Base-by-base conservation (phyloP, 202 grass and related monocot species). In the Digitaria exilis region DNA sequence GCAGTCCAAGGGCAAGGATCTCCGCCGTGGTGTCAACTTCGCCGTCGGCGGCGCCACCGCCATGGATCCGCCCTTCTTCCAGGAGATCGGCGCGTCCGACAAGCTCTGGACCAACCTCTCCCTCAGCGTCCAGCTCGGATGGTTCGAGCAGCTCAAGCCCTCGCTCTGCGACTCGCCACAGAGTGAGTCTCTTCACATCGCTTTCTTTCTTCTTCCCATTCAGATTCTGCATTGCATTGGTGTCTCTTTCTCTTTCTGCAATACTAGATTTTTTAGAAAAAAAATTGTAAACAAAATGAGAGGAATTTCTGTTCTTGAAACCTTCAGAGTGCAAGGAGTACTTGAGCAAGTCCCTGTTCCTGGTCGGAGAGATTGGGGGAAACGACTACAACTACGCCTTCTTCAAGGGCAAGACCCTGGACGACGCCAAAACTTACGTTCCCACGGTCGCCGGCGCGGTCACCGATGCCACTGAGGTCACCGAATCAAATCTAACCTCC, bases 351-450 rank as follows among this genome's bases (percentile, higher is more conserved):
- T 85, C 91, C 5, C 87, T 97, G 31, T 94, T 97, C 82, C 76
- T 97, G 2, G 89, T 97, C 12, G 94, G 94, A 48, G 94, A 97
- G 87, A 97, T 97, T 54, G 94, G 91, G 74, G 91, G 89, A 56
- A 97, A 97, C 77, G 94, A 97, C 82, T 97, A 97, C 73, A 94
- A 94, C 77, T 94, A 92, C 74, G 91, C 88, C 4, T 92, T 94
- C 61, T 92, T 88, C 80, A 76, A 92, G 50, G 91, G 94, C 68
- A 97, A 94, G 82, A 90, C 67, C 28, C 26, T 88, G 19, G 82
- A 94, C 9, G 89, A 97, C 73, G 85, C 90, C 75, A 89, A 87
- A 30, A 81, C 94, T 17, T 94, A 92, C 41, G 89, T 92, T 50
- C 94, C 91, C 45, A 87, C 76, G 3, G 89, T 97, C 39, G 60